Conservation (phyloP, 2,329 filamentous ascomycete species). For the Botrytis pseudocinerea region DNA sequence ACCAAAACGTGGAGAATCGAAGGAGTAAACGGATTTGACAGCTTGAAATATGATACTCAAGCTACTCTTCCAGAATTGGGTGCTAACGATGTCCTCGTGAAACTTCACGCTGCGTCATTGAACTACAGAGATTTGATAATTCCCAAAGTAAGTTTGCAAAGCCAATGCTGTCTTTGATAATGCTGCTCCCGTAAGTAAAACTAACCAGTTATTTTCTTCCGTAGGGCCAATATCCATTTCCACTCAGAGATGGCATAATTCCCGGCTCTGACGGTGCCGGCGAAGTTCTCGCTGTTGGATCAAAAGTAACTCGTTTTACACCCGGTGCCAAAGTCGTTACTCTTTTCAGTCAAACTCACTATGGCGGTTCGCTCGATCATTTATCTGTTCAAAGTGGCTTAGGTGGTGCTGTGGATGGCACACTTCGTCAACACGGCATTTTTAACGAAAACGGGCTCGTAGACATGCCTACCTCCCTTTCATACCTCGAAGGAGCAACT, state of each 20-base stretch:
- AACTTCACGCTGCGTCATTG: constrained; percentile 45
- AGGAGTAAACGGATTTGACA: constrained; percentile 51
- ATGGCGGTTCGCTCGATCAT: constrained; percentile 33
- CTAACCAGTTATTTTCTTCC: neutral
- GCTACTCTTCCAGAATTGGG: constrained; percentile 45
- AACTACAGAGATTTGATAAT: constrained; percentile 46
- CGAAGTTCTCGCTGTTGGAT: constrained; percentile 52
- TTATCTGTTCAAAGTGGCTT: constrained; percentile 49
- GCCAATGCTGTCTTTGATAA: too few species aligned
- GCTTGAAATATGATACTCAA: constrained; percentile 47
- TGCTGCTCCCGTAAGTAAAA: neutral
- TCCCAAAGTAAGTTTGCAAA: constrained; percentile 35
- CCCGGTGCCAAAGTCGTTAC: constrained; percentile 60
- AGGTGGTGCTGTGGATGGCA: constrained; percentile 54
- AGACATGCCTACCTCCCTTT: constrained; percentile 52
- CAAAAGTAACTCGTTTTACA: constrained; percentile 57
- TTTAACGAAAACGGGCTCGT: constrained; percentile 62
- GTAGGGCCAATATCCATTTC: constrained; percentile 37
- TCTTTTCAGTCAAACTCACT: constrained; percentile 54
- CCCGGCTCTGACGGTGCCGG: constrained; percentile 48
- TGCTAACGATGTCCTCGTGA: constrained; percentile 57
- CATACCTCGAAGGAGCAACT: constrained; percentile 50
- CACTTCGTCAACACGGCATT: constrained; percentile 51
- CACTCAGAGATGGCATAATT: constrained; percentile 33
- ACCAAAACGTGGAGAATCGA: constrained; percentile 50